Evolutionary conservation across 2,329 filamentous ascomycete genomes (phyloP).

Genomic region (Penicillium rolfsii): DNA sequence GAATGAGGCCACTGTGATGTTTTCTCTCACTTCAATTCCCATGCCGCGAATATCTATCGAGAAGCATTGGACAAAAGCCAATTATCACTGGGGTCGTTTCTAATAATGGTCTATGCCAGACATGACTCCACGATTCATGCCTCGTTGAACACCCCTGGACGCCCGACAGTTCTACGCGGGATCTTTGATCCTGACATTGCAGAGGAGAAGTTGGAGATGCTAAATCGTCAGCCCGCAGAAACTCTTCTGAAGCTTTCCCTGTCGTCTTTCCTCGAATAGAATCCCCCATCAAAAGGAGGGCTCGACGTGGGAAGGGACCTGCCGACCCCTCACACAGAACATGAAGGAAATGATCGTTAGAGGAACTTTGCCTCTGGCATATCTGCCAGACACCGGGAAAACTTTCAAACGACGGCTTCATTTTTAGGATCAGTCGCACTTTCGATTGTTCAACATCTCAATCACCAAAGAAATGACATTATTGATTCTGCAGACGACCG

Average conservation of each 20-base stretch:
- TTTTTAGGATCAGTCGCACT: slow-evolving; percentile 48
- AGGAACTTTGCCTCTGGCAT: slow-evolving; percentile 28
- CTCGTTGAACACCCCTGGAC: slow-evolving; percentile 13
- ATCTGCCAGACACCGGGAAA: slow-evolving; percentile 13
- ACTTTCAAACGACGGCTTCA: slow-evolving; percentile 40
- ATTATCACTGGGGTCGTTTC: slow-evolving; percentile 32
- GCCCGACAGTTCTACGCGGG: slow-evolving; percentile 8
- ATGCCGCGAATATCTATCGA: slow-evolving; percentile 5
- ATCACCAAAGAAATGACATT: slow-evolving; percentile 45
- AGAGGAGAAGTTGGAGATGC: slow-evolving; percentile 36
- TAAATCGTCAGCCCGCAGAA: slow-evolving; percentile 22
- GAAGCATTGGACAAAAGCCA: slow-evolving; percentile 5
- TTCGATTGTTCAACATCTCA: slow-evolving; percentile 47
- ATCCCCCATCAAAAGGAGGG: neutral
- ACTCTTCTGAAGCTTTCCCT: slow-evolving; percentile 7
- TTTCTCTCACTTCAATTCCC: slow-evolving; percentile 5
- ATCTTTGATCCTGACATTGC: slow-evolving; percentile 36
- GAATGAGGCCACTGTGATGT: slow-evolving; percentile 21
- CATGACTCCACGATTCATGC: slow-evolving; percentile 12
- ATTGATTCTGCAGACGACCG: slow-evolving; percentile 33
- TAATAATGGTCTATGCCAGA: slow-evolving; percentile 38
- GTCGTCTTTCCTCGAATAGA: slow-evolving; percentile 6
- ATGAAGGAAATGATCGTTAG: slow-evolving; percentile 47
- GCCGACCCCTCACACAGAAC: slow-evolving; percentile 29
- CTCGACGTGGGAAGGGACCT: slow-evolving; percentile 3